phyloP scores from a whole-genome alignment of 495 filamentous ascomycete genomes.

The Lasiosphaeria miniovina region DNA sequence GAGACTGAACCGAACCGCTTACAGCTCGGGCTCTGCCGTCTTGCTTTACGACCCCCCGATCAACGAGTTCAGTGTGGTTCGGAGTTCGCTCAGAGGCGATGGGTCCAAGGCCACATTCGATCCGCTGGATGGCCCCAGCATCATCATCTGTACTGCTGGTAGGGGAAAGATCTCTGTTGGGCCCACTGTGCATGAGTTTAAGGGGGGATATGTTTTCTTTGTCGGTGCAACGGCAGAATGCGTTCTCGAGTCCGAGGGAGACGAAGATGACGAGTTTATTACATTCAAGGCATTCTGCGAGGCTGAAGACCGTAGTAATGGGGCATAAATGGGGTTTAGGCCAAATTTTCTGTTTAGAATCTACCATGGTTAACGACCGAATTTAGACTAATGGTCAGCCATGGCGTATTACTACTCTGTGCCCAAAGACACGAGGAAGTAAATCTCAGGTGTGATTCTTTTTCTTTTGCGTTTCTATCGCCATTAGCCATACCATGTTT shows the following conservation, averaged over 20 bases:
- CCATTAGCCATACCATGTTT: too few species aligned
- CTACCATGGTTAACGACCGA: too few species aligned
- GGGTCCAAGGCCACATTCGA: conserved; percentile 85
- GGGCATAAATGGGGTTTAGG: conserved; percentile 9
- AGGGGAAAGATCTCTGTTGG: conserved; percentile 82
- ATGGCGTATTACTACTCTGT: too few species aligned
- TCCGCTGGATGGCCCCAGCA: conserved; percentile 80
- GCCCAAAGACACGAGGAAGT: too few species aligned
- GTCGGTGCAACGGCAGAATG: conserved; percentile 87
- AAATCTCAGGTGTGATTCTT: too few species aligned
- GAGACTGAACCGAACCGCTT: conserved; percentile 72
- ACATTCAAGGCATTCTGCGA: conserved; percentile 97
- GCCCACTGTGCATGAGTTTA: conserved; percentile 61
- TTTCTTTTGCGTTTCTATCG: too few species aligned
- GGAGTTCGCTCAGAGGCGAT: conserved; percentile 65
- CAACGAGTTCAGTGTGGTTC: conserved; percentile 91
- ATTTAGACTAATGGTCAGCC: too few species aligned
- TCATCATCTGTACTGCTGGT: conserved; percentile 84
- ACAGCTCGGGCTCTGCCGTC: conserved; percentile 65
- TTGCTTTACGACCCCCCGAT: conserved; percentile 92
- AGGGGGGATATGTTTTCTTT: conserved; percentile 80
- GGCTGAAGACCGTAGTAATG: conserved; percentile 47
- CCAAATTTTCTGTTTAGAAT: background rate
- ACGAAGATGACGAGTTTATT: conserved; percentile 59
- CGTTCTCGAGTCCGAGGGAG: conserved; percentile 65